Conservation (phyloP, 768 basidiomycete species). For the Rhodosporidiobolus sp. region DNA sequence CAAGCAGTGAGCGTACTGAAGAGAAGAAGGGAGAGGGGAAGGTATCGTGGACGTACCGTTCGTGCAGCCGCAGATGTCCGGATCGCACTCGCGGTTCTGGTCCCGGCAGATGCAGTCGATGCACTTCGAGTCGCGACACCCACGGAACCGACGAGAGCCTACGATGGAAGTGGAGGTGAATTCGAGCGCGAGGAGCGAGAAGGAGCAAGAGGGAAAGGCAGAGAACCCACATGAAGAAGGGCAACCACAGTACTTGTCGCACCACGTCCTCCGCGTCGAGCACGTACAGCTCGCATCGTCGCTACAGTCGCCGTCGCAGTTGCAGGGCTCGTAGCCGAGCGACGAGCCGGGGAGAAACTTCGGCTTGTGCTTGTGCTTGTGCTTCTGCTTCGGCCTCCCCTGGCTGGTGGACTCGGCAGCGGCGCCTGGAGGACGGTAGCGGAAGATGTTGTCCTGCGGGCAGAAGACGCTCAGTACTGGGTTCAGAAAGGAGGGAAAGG, state of each 20-base stretch:
- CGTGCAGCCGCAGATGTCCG: neutral
- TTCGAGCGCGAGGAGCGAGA: no score
- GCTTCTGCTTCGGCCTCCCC: neutral
- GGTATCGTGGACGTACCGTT: neutral
- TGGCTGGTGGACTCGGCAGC: no score
- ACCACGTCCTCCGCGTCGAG: neutral
- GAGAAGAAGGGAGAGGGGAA: neutral
- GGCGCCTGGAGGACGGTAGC: neutral
- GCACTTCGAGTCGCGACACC: neutral
- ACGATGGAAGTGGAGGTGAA: no score
- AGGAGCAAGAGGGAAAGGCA: neutral
- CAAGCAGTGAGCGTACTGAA: neutral
- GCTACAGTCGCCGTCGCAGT: neutral
- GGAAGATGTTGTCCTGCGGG: neutral
- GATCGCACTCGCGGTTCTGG: neutral
- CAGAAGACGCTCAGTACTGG: neutral
- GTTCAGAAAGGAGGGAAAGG: no score
- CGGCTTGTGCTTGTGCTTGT: no score
- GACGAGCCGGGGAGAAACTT: neutral
- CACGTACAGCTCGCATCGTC: neutral
- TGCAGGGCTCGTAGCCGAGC: neutral
- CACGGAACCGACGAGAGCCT: neutral
- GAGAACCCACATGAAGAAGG: neutral
- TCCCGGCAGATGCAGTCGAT: neutral
- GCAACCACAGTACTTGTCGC: slow-evolving; percentile 4